Evolutionary conservation across 1,284 basidiomycete species (phyloP).

Genomic region (Microbotryum intermedium): DNA sequence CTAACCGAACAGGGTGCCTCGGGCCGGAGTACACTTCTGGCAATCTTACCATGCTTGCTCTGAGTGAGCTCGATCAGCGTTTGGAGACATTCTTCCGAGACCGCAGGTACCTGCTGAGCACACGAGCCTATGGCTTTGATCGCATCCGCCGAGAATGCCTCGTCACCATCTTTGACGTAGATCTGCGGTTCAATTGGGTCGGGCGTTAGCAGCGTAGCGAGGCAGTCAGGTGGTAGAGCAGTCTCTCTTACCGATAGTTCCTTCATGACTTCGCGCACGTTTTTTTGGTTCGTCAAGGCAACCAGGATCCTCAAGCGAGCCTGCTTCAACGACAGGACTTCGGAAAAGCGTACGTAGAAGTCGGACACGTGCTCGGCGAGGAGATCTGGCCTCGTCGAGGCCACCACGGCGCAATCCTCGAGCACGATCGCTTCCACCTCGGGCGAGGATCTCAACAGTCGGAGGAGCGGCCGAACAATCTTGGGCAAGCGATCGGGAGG

Average conservation of each 20-base stretch:
- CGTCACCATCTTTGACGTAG: conserved; percentile 58
- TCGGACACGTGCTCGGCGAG: conserved; percentile 54
- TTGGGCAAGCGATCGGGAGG: conserved; percentile 51
- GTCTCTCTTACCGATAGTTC: conserved; percentile 60
- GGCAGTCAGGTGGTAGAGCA: conserved; percentile 31
- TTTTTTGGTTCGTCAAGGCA: conserved; percentile 55
- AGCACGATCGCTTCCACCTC: conserved; percentile 67
- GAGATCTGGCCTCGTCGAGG: conserved; percentile 51
- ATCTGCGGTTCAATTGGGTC: conserved; percentile 46
- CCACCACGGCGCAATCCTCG: conserved; percentile 58
- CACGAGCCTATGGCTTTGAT: conserved; percentile 69
- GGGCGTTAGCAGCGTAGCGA: neutral
- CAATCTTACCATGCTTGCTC: conserved; percentile 53
- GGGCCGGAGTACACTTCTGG: too few species aligned
- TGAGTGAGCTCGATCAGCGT: conserved; percentile 65
- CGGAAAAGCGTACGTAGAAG: conserved; percentile 61
- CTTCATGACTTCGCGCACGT: conserved; percentile 58
- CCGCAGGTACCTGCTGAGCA: conserved; percentile 57
- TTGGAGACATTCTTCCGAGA: conserved; percentile 59
- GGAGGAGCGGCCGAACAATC: conserved; percentile 58
- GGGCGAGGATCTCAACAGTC: conserved; percentile 50
- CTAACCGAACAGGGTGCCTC: neutral
- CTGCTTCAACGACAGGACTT: conserved; percentile 32
- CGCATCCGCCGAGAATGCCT: conserved; percentile 58
- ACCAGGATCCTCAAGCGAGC: conserved; percentile 66